Evolutionary conservation across 768 basidiomycete genomes (phyloP), one percentile per base, ranked within the genome.

Genomic region (Psilocybe cubensis): DNA sequence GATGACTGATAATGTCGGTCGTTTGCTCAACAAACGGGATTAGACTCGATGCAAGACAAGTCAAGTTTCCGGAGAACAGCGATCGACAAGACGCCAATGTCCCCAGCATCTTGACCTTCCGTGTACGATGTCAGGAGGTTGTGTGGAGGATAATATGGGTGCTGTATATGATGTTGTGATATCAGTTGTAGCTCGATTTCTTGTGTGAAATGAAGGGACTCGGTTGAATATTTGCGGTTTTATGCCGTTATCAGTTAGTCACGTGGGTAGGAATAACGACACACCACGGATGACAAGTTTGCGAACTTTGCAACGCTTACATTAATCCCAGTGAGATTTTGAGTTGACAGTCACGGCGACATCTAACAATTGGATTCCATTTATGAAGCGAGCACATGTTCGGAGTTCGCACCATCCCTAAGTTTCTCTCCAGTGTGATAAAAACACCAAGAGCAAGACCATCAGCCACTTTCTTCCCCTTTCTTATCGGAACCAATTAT

Each of bases 41-140:
- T 48, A 94, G 92, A 94, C 73, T 94, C 92, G 46, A 89, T 94
- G 83, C 90, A 91, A 64, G 92, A 93, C 75, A 91, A 86, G 64
- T 92, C 91, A 29, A 92, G 88, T 65, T 94, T 94, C 76, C 83
- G 92, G 31, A 86, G 85, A 70, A 80, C 84, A 25, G 59, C 63
- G 52, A 56, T 69, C 61, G 65, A 69, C 60, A 70, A 68, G 57
- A 63, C 61, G 21, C 47, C 58, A n/a, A 43, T 63, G 25, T 66
- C 64, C 9, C 57, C 62, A 55, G 58, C 54, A 11, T 54, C 61
- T 45, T 63, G 55, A 52, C 58, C 43, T 50, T 27, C 21, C 35
- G 23, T 23, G 42, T 29, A 21, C 17, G 28, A 21, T 41, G 27
- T 35, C 18, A 40, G n/a, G 46, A n/a, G 31, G 20, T 25, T 7